Evolutionary conservation across 2,329 filamentous ascomycete genomes (phyloP), one percentile per base, ranked within the genome.

Genomic region (Monosporascus ibericus): DNA sequence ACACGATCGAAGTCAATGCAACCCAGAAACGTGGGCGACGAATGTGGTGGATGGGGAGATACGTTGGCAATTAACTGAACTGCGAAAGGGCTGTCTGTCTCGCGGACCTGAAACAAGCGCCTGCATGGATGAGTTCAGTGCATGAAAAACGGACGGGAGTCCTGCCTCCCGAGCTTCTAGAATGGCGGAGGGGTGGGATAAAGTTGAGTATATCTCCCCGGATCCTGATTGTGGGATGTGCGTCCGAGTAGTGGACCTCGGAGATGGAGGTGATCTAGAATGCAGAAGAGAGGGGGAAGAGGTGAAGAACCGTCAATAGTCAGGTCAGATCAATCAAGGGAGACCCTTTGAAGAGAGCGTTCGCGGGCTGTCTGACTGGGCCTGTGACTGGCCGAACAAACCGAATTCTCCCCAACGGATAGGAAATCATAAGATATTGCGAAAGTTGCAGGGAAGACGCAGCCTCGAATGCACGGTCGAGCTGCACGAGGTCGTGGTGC

Each of bases 401-500:
- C 27, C 27, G 8, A 30, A 9, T 14, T 34, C 11, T 34, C 30
- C 30, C 14, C 30, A 9, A 5, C 30, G 11, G 30, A 34, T 14
- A 34, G 4, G 4, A 34, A 22, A 25, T 49, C 34, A 17, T 52
- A 37, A 38, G 18, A 7, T 25, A 38, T 5, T 27, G 37, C 20
- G 39, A 48, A 15, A 47, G 47, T 50, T 30, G 51, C 52, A 52
- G 30, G 48, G 44, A 48, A 44, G 51, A 47, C 44, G 30, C 44
- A 39, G 46, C 54, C 55, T 53, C 50, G 52, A 38, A 52, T 52
- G 51, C 46, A 40, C 18, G 1, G 18, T 40, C 18, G 51, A 58
- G 50, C 60, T 64, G 61, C 61, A 60, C 39, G 57, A 48, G 60
- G 55, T 63, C 62, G 62, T 64, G 62, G 59, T 63, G 58, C 51